Percentiles rank a stretch among this genome's conserved stretches.
Evolutionary conservation across 768 basidiomycete genomes (phyloP).

Genomic region (Lactarius akahatsu): DNA sequence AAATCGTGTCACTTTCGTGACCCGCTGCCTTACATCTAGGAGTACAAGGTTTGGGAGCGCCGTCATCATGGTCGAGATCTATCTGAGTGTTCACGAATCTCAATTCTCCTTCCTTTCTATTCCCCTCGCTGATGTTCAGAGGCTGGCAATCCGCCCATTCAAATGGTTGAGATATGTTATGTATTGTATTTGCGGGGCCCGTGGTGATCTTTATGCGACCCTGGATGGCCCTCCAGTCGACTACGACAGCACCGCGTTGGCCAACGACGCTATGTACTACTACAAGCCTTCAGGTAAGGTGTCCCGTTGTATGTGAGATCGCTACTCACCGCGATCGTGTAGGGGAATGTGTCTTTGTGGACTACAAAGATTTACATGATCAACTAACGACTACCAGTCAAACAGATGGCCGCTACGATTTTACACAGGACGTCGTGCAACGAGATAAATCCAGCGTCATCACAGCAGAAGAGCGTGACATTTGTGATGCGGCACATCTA

Average conservation of each 20-base stretch:
- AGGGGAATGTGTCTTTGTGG: not conserved
- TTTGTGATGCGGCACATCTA: not conserved
- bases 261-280: not conserved
- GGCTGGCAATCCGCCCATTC: not conserved
- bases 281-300: not conserved
- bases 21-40: too few species aligned
- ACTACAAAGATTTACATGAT: not conserved
- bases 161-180: conserved; percentile 6
- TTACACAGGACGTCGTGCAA: not conserved
- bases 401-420: not conserved
- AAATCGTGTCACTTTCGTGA: too few species aligned
- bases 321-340: not conserved
- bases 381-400: not conserved
- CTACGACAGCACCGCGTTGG: too few species aligned
- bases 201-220: not conserved
- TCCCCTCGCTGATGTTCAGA: not conserved
- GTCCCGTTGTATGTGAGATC: not conserved
- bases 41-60: too few species aligned
- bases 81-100: not conserved
- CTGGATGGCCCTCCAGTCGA: not conserved
- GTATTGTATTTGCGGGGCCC: conserved; percentile 6
- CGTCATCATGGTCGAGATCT: not conserved
- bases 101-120: not conserved
- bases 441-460: not conserved
- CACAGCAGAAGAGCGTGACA: rapidly evolving